Evolutionary conservation across 495 filamentous ascomycete genomes (phyloP).

Genomic region (Coniosporium apollinis): DNA sequence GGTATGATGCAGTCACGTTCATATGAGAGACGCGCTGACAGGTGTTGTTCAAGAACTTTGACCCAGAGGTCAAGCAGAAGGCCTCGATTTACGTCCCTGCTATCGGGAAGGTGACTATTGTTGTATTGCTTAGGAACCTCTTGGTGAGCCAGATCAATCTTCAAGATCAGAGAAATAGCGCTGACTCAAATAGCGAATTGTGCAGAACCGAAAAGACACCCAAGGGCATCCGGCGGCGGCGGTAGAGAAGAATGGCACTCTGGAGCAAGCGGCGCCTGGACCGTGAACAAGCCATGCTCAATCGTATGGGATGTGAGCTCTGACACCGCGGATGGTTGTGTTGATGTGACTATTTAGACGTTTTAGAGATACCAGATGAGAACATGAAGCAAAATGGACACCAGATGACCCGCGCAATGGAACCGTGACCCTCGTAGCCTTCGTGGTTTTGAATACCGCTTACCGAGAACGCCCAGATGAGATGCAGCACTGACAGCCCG

Average conservation of each 20-base stretch:
- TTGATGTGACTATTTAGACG: too few species aligned
- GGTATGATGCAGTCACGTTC: constrained; percentile 22
- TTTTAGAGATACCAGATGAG: too few species aligned
- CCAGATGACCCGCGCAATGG: too few species aligned
- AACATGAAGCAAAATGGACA: too few species aligned
- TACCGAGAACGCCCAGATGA: too few species aligned
- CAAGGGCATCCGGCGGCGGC: background rate
- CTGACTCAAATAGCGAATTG: constrained; percentile 26
- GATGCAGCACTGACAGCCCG: too few species aligned
- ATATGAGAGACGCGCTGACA: constrained; percentile 3
- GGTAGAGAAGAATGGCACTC: background rate
- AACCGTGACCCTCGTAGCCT: too few species aligned
- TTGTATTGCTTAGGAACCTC: constrained; percentile 74
- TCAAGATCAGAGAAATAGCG: background rate
- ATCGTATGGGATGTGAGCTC: too few species aligned
- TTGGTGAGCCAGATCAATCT: constrained; percentile 41
- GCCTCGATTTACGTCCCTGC: constrained; percentile 95
- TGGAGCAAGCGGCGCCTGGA: background rate
- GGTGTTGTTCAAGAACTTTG: constrained; percentile 64
- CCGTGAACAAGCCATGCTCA: too few species aligned
- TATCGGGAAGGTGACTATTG: constrained; percentile 94
- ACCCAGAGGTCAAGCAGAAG: constrained; percentile 70
- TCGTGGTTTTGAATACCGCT: too few species aligned
- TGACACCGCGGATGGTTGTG: too few species aligned
- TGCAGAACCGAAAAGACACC: constrained; percentile 27